A percentile compares a stretch with the other conserved stretches of the same genome.
These are phyloP conservation scores for Tuber aestivum DNA, from an alignment of 495 filamentous ascomycete species.

Conservation along the genomic window DNA sequence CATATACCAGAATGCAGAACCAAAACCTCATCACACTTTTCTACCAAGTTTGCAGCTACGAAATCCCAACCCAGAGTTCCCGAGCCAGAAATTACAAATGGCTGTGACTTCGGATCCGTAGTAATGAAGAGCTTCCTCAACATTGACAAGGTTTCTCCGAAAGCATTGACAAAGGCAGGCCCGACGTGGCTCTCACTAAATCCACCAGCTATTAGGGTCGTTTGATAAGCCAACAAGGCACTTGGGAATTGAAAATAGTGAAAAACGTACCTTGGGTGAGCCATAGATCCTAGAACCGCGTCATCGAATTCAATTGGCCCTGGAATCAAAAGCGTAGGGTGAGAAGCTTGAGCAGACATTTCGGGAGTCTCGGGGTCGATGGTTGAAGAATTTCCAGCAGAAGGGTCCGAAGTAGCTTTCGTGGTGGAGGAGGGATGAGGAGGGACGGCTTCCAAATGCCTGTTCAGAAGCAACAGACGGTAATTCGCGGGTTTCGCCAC, in stretches of 20 bases:
- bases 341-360: constrained; percentile 39
- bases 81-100: constrained; percentile 87
- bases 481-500: constrained; percentile 26
- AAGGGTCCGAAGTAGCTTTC: constrained; percentile 15
- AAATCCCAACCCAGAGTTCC: constrained; percentile 96
- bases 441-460: constrained; percentile 17
- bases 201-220: background rate
- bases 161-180: constrained; percentile 77
- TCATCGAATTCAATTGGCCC: constrained; percentile 98
- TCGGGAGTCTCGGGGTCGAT: background rate
- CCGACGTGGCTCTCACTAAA: constrained; percentile 85
- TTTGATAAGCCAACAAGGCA: background rate
- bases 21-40: constrained; percentile 80
- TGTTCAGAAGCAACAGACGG: constrained; percentile 36
- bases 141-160: constrained; percentile 82
- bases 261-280: constrained; percentile 78
- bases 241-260: background rate
- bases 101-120: constrained; percentile 70
- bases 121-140: constrained; percentile 91
- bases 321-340: constrained; percentile 69
- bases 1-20: constrained; percentile 66
- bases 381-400: constrained; percentile 9
- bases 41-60: constrained; percentile 81
- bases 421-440: background rate
- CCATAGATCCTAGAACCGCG: constrained; percentile 90